These are phyloP conservation scores for Wallacemonas rigidus DNA, from an alignment of 208 protist species.

Conservation along the genomic window DNA sequence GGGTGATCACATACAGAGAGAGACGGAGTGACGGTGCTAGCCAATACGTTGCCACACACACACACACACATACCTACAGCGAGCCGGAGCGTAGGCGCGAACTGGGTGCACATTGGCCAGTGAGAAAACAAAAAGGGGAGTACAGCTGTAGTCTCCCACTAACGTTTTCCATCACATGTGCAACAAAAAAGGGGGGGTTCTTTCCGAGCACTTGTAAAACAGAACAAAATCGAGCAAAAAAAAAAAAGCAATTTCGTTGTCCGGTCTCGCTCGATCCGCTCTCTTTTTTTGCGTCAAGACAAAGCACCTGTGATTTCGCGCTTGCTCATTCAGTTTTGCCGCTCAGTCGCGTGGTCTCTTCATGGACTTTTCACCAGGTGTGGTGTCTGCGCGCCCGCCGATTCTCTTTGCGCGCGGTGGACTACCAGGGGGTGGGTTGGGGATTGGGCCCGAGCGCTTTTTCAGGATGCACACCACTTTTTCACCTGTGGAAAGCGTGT, in stretches of 20 bases:
- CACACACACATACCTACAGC: no score
- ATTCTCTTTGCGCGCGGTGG: conserved; percentile 45
- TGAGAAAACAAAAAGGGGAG: no score
- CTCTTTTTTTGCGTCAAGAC: not conserved
- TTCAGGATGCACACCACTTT: conserved; percentile 62
- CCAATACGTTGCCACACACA: no score
- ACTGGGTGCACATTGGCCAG: no score
- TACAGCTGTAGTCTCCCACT: no score
- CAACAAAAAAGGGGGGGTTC: no score
- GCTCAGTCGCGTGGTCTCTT: not conserved
- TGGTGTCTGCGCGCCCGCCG: not conserved
- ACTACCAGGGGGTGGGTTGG: conserved; percentile 59
- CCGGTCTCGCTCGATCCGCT: no score
- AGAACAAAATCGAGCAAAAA: conserved; percentile 11
- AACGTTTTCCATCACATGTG: no score
- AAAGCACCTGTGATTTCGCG: not conserved
- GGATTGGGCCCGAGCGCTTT: conserved; percentile 58
- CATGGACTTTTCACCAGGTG: not conserved
- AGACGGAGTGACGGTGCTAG: no score
- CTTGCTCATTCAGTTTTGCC: not conserved
- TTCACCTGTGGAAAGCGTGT: conserved; percentile 64
- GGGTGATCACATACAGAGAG: no score
- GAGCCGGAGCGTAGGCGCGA: no score
- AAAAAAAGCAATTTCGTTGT: not conserved
- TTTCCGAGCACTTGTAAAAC: no score